Percentiles rank a stretch among this genome's conserved stretches.
These are phyloP conservation scores for Choricystis sp. DNA, from an alignment of 139 green algal species.

Conservation along the genomic window DNA sequence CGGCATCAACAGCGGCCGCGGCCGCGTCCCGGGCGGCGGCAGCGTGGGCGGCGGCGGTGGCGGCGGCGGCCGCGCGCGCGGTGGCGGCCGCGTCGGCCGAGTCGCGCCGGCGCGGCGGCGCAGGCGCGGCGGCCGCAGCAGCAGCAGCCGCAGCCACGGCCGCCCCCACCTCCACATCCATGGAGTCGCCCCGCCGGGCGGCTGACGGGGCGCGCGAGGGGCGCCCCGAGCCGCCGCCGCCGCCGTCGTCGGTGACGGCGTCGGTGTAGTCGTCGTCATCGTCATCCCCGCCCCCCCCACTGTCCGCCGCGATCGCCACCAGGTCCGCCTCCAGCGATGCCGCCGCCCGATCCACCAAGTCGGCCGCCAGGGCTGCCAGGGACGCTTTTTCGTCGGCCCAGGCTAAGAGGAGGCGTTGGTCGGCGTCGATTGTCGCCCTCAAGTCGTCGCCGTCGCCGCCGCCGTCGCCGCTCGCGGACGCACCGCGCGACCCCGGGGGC, in stretches of 20 bases:
- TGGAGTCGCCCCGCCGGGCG: too few relatives aligned
- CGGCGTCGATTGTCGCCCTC: conserved; percentile 20
- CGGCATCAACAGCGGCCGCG: not conserved
- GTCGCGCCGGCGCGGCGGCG: conserved; percentile 6
- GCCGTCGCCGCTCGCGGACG: not conserved
- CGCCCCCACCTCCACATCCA: too few relatives aligned
- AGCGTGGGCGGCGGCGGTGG: not conserved
- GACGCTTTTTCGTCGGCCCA: conserved; percentile 62
- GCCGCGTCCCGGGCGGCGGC: conserved; percentile 5
- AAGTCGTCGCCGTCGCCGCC: conserved; percentile 19
- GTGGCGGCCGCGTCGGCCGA: conserved; percentile 1
- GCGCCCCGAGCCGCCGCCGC: too few relatives aligned
- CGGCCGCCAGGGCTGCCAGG: conserved; percentile 33
- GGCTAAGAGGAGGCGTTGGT: conserved; percentile 51
- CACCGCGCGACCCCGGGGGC: too few relatives aligned
- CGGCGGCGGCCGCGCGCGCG: not conserved
- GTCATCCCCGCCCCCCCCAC: too few relatives aligned
- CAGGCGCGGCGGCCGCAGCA: not conserved
- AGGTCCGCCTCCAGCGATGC: conserved; percentile 38
- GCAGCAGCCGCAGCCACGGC: too few relatives aligned
- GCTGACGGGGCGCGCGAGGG: too few relatives aligned
- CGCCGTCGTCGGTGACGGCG: not conserved
- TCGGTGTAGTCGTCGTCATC: conserved; percentile 1
- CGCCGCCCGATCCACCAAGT: conserved; percentile 50
- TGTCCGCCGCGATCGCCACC: conserved; percentile 29